A percentile compares a stretch with the other conserved stretches of the same genome.
Conservation (phyloP, 2,329 filamentous ascomycete genomes). For the Davidsoniella neocaledoniae region DNA sequence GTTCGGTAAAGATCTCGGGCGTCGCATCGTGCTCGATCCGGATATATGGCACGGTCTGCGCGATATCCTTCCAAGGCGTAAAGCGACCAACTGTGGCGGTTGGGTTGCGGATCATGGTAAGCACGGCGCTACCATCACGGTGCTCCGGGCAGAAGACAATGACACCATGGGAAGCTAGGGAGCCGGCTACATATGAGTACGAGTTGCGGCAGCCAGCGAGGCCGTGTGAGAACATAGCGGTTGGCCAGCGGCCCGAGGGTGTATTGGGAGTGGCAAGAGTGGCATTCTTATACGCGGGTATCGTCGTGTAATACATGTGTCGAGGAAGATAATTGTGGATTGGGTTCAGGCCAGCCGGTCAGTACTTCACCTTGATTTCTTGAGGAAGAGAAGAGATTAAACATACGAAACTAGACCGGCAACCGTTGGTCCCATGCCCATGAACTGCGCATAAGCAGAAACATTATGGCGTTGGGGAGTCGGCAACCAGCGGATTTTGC, state of each 20-base stretch:
- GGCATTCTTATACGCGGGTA: conserved; percentile 59
- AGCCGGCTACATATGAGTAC: conserved; percentile 69
- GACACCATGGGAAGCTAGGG: conserved; percentile 63
- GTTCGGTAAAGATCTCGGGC: conserved; percentile 46
- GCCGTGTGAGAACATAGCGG: conserved; percentile 74
- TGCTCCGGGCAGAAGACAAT: conserved; percentile 72
- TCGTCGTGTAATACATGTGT: conserved; percentile 54
- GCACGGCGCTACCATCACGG: conserved; percentile 61
- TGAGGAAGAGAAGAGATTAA: not conserved
- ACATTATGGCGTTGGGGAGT: conserved; percentile 59
- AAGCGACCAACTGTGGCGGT: conserved; percentile 24
- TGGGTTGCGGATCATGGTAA: conserved; percentile 53
- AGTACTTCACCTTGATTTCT: not conserved
- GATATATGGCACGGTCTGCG: conserved; percentile 27
- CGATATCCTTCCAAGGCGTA: conserved; percentile 11
- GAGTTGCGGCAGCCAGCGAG: conserved; percentile 66
- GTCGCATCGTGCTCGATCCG: conserved; percentile 45
- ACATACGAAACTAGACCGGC: conserved; percentile 44
- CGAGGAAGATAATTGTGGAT: conserved; percentile 44
- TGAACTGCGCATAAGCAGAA: conserved; percentile 58
- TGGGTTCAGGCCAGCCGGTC: not conserved
- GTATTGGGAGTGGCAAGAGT: conserved; percentile 35
- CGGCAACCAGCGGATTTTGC: conserved; percentile 56
- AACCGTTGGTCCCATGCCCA: conserved; percentile 45
- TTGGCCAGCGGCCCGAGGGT: conserved; percentile 48